Percentiles rank a stretch among this genome's conserved stretches.
These are phyloP conservation scores for Limtongozyma cylindracea DNA, from an alignment of 805 yeast species.

Conservation along the genomic window DNA sequence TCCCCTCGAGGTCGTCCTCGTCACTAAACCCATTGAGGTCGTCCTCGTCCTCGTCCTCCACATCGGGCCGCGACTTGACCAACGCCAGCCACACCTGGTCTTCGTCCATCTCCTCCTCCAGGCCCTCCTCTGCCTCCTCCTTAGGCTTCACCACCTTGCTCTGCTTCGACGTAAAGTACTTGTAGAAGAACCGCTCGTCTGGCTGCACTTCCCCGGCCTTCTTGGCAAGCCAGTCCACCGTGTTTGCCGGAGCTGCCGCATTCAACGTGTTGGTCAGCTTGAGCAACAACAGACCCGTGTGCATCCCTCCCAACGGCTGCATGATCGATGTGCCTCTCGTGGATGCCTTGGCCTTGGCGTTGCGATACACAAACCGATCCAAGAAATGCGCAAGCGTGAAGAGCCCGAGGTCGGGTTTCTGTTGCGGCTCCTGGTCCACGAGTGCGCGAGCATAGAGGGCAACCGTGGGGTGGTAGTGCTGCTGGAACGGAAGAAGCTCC, in stretches of 20 bases:
- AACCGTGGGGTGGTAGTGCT: conserved; percentile 86
- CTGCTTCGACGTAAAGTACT: conserved; percentile 43
- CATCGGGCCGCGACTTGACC: conserved; percentile 22
- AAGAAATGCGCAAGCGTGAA: conserved; percentile 76
- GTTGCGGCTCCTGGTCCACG: conserved; percentile 19
- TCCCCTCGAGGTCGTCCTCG: conserved; percentile 9
- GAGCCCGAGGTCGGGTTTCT: conserved; percentile 77
- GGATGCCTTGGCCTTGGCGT: conserved; percentile 53
- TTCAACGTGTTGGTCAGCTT: conserved; percentile 22
- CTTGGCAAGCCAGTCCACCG: conserved; percentile 60
- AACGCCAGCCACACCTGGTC: conserved; percentile 66
- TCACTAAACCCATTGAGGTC: conserved; percentile 16
- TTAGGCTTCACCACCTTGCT: conserved; percentile 6
- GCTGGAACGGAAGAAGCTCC: conserved; percentile 55
- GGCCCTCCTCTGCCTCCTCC: conserved; percentile 7
- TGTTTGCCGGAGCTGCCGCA: conserved; percentile 46
- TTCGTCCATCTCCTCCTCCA: conserved; percentile 25
- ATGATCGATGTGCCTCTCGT: conserved; percentile 81
- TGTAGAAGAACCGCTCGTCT: conserved; percentile 72
- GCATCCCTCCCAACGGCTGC: conserved; percentile 89
- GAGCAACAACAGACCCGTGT: conserved; percentile 43
- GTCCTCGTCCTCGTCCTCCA: conserved; percentile 6
- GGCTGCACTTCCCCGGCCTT: conserved; percentile 46
- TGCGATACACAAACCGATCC: conserved; percentile 86
- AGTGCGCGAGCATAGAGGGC: conserved; percentile 51